A percentile compares a stretch with the other conserved stretches of the same genome.
Conservation (phyloP, 2,329 filamentous ascomycete species). For the Aureobasidium sp. region DNA sequence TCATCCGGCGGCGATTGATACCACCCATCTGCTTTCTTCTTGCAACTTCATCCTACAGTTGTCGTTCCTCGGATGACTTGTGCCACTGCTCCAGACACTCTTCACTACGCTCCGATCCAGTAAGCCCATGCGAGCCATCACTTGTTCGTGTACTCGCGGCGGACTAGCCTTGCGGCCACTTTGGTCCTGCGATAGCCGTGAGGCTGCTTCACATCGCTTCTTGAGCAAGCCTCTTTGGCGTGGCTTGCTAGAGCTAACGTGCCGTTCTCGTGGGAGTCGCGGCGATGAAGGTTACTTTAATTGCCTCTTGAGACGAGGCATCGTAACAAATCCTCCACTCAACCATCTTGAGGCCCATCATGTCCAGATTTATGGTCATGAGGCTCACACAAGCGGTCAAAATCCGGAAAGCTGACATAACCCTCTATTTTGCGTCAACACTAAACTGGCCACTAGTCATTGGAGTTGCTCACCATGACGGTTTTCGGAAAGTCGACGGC, state of each 20-base stretch:
- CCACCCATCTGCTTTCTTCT: neutral
- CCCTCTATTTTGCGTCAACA: neutral
- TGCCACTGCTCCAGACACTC: neutral
- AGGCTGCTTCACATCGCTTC: neutral
- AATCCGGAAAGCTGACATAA: slow-evolving; percentile 17
- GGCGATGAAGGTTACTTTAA: neutral
- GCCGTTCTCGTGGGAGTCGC: neutral
- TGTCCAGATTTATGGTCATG: neutral
- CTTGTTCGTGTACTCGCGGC: neutral
- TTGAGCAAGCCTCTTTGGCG: neutral
- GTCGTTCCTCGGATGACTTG: neutral
- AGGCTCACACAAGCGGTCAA: slow-evolving; percentile 15
- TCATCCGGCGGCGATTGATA: neutral
- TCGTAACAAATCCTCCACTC: neutral
- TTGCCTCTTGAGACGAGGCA: neutral
- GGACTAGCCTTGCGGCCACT: neutral
- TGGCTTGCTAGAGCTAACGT: neutral
- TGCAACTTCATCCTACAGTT: neutral
- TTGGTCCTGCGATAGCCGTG: neutral
- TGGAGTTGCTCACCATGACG: slow-evolving; percentile 1
- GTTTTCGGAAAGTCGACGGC: slow-evolving; percentile 12
- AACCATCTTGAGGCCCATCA: neutral
- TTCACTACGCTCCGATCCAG: neutral
- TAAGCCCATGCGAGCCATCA: neutral
- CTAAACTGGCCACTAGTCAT: neutral